phyloP scores from a whole-genome alignment of 805 yeast species.

The Hanseniaspora jakobsenii region DNA sequence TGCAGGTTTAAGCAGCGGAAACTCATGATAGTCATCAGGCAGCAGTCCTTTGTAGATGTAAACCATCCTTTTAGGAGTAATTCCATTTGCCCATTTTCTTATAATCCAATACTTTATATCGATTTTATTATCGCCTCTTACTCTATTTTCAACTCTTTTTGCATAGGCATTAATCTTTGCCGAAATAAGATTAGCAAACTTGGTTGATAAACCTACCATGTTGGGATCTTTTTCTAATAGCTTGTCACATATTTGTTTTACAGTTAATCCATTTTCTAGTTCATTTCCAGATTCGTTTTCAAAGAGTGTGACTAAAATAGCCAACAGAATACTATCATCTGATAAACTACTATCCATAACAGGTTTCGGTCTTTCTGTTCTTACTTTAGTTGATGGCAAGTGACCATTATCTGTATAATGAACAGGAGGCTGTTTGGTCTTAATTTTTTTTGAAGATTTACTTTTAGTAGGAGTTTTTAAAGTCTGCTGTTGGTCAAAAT shows the following conservation, averaged over 20 bases:
- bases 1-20: constrained; percentile 38
- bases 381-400: constrained; percentile 67
- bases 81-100: constrained; percentile 76
- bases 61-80: constrained; percentile 80
- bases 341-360: constrained; percentile 43
- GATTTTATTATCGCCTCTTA: constrained; percentile 49
- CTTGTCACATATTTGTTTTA: constrained; percentile 71
- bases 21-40: constrained; percentile 46
- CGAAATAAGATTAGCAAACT: constrained; percentile 66
- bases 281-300: constrained; percentile 42
- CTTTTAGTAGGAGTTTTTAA: too few species aligned
- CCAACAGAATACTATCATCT: constrained; percentile 61
- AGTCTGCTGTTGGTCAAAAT: too few species aligned
- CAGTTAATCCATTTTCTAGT: constrained; percentile 69
- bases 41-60: constrained; percentile 71
- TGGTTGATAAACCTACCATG: constrained; percentile 69
- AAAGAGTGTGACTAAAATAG: constrained; percentile 59
- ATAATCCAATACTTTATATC: constrained; percentile 60
- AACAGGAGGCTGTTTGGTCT: constrained; percentile 18
- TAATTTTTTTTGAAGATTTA: constrained; percentile 19
- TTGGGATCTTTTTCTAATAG: constrained; percentile 66
- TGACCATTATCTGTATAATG: constrained; percentile 40
- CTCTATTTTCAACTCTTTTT: constrained; percentile 50
- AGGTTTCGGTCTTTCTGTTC: constrained; percentile 65
- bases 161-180: constrained; percentile 80